Percentiles rank a stretch among this genome's conserved stretches.
These are phyloP conservation scores for Poa annua DNA, from an alignment of 176 grass and related monocot genomes.

Conservation along the genomic window DNA sequence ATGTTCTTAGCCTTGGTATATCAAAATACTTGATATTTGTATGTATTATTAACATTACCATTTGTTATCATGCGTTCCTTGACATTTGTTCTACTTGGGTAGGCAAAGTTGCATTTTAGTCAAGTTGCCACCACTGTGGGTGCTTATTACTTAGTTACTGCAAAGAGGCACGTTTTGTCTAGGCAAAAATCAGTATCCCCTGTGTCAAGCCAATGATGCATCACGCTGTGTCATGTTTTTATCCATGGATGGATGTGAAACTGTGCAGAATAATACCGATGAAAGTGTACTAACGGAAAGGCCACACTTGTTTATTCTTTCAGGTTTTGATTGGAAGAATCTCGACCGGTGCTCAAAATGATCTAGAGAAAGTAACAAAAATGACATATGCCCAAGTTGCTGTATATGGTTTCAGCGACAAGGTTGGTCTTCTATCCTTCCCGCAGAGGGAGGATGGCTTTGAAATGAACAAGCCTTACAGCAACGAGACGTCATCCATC, in stretches of 20 bases:
- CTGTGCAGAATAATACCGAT: neutral
- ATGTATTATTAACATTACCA: neutral
- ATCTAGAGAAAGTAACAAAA: conserved; percentile 97
- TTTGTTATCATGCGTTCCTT: conserved; percentile 1
- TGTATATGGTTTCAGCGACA: conserved; percentile 93
- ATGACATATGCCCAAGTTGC: conserved; percentile 98
- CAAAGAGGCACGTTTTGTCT: neutral
- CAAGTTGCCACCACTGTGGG: neutral
- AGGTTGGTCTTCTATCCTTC: conserved; percentile 95
- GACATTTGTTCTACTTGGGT: neutral
- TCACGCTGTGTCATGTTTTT: neutral
- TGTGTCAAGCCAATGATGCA: neutral
- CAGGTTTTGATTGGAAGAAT: conserved; percentile 91
- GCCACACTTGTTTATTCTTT: conserved; percentile 23
- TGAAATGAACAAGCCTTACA: conserved; percentile 93
- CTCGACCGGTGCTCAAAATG: conserved; percentile 99
- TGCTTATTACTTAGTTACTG: neutral
- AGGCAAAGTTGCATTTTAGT: neutral
- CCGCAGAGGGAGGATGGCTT: conserved; percentile 93
- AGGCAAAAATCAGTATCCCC: neutral
- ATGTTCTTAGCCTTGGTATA: neutral
- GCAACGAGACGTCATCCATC: conserved; percentile 88
- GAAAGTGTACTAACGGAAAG: neutral
- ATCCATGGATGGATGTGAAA: neutral
- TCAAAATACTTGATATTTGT: neutral